These are phyloP conservation scores for Pharus latifolius DNA, from an alignment of 176 grass and related monocot genomes.

Conservation along the genomic window DNA sequence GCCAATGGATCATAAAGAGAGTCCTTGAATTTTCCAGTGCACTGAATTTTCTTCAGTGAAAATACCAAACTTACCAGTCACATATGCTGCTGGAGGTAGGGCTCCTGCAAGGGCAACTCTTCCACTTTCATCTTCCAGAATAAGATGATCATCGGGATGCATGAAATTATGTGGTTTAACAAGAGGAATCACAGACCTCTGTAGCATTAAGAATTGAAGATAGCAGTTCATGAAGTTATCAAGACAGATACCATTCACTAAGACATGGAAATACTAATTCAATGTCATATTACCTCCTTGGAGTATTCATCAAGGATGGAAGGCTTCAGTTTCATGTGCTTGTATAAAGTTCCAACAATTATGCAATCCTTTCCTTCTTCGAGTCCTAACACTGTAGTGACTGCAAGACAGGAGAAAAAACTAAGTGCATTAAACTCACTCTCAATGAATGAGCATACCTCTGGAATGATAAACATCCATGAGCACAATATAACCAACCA, in stretches of 20 bases:
- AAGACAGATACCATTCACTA: background rate
- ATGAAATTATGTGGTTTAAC: conserved; percentile 96
- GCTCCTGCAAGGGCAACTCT: conserved; percentile 82
- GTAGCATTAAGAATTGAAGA: conserved; percentile 13
- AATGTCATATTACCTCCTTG: conserved; percentile 63
- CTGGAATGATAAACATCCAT: background rate
- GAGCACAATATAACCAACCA: background rate
- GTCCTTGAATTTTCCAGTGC: background rate
- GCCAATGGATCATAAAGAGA: background rate
- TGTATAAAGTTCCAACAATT: conserved; percentile 87
- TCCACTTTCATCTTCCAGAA: conserved; percentile 99
- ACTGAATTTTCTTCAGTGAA: background rate
- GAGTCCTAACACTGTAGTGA: conserved; percentile 81
- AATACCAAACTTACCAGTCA: conserved; percentile 48
- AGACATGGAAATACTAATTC: background rate
- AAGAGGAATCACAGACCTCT: conserved; percentile 88
- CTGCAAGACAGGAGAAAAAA: conserved; percentile 28
- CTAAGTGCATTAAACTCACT: background rate
- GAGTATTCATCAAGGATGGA: conserved; percentile 92
- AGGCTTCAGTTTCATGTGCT: conserved; percentile 97
- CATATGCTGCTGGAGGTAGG: conserved; percentile 53
- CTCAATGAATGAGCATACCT: background rate
- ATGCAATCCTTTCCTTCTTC: conserved; percentile 94
- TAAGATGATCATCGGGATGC: conserved; percentile 90
- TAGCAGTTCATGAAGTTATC: background rate